Evolutionary conservation across 257 asterid genomes (phyloP), one percentile per base, ranked within the genome.

Genomic region (Solanum megistacrolobum): DNA sequence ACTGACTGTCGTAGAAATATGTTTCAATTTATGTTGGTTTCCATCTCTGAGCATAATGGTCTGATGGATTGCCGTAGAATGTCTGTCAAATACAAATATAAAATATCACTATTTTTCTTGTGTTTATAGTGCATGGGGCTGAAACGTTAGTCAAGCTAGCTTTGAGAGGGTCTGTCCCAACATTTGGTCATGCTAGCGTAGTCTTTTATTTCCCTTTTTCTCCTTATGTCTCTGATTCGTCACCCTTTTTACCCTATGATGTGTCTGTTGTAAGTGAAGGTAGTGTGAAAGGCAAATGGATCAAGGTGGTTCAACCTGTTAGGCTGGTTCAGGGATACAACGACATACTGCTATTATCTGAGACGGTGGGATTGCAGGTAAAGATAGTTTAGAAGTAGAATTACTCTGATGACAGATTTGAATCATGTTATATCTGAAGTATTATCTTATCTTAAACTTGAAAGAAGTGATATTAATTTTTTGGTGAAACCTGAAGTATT

Each of bases 281-380:
- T 83, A 94, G 96, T 81, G 94, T 92, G 29, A 94, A 89, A 90
- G 99, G 99, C 65, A 87, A 95, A 31, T 96, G 98, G 99, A 91
- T 88, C 88, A 92, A 93, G 92, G 98, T 96, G 62, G 91, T 86
- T 73, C 96, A 95, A 93, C 94, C 96, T 65, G 89, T 95, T 89
- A 88, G 91, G 74, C 94, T 96, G 46, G 83, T 86, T 58, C 93
- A 92, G 90, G 99, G 99, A 85, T 92, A 92, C 92, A 95, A 95
- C 86, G 96, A 96, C 87, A 89, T 95, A 89, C 68, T 90, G 38
- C 90, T 96, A 86, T 89, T 96, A 89, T 93, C 98, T 88, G 92
- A 95, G 92, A 94, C 99, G 52, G 93, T 95, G 87, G 99, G 98
- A 85, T 93, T 95, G 93, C 99, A 96, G 98, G 98, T 96, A 91